Evolutionary conservation across 305 asterid species (phyloP), one percentile per base, ranked within the genome.

Genomic region (Fraxinus sp.): DNA sequence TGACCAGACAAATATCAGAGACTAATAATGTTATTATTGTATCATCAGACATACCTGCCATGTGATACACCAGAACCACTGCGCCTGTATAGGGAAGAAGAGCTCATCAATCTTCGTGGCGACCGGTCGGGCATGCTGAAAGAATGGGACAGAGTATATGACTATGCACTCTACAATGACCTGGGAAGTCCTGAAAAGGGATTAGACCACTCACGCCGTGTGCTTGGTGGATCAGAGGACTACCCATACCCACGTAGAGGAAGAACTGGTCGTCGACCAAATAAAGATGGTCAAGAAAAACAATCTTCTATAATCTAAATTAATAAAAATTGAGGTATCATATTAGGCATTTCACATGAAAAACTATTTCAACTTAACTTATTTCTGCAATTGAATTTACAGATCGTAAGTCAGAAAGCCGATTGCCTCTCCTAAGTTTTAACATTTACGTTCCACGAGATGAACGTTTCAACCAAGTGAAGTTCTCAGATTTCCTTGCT

Each of bases 141-240:
- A 84, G 96, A 95, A 86, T 96, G 99, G 99, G 98, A 96, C 36
- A 89, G 99, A 76, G 97, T 96, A 7, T 96, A 96, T 75, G 99
- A 95, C 78, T 96, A 96, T 72, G 98, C 97, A n/a, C 89, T 83
- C 81, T 96, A 96, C 85, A 96, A 95, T 59, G 99, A 96, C 81
- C 80, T 96, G 85, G 95, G 91, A 68, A 85, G 76, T 55, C 97
- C 98, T 0, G 94, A 93, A 0, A 91, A 82, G 62, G 96, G 97
- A 26, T 4, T 55, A 0, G 91, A 89, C 2, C 83, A 86, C 13
- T 87, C 81, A 8, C 97, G 98, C 0, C 94, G 92, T 0, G 87
- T 88, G 24, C 95, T 95, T 1, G 98, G 98, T 24, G 98, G 98
- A 4, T 75, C 92, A 9, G 32, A 52, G 4, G 88, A 90, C 1